Evolutionary conservation across 495 filamentous ascomycete species (phyloP), one percentile per base, ranked within the genome.

Genomic region (Tuber indicum): DNA sequence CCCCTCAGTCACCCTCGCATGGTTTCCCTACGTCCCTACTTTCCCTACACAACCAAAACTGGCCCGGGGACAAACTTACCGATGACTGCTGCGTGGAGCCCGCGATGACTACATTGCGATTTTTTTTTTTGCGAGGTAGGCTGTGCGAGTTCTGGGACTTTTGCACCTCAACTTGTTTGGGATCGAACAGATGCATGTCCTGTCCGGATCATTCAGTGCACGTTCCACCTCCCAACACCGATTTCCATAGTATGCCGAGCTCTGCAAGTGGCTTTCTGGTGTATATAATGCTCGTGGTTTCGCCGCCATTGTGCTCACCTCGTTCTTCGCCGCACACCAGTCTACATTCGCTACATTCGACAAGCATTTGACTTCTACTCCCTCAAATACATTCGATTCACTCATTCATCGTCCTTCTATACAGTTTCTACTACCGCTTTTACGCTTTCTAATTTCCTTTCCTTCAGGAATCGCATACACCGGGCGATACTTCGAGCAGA

Each of bases 11-110:
- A 16, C 58, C 17, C 58, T 66, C n/a, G 26, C 58, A 26, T 66
- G 14, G 58, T 8, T 12, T 66, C 58, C 58, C 26, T 66, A 66
- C 4, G 12, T 19, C 58, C 58, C 58, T 36, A 66, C 26, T 36
- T 36, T 36, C 14, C 58, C 58, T 66, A 66, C 58, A 16, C 58
- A 62, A 62, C 62, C 62, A 52, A 76, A 69, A 58, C 77, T 73
- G 72, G 62, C 74, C 77, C 52, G 71, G 47, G 62, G 49, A 49
- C 36, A 66, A 26, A 78, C 47, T 72, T 79, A 75, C 77, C 71
- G 78, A 80, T 80, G 78, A 80, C 78, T 80, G 79, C 73, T 77
- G 74, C 72, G 70, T 73, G 74, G 74, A 80, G 78, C 80, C 78
- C 72, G 41, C 72, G n/a, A 52, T 80, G 78, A 66, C 58, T 66